Conservation (phyloP, 306 rosid genomes). For the Lotus japonicus region DNA sequence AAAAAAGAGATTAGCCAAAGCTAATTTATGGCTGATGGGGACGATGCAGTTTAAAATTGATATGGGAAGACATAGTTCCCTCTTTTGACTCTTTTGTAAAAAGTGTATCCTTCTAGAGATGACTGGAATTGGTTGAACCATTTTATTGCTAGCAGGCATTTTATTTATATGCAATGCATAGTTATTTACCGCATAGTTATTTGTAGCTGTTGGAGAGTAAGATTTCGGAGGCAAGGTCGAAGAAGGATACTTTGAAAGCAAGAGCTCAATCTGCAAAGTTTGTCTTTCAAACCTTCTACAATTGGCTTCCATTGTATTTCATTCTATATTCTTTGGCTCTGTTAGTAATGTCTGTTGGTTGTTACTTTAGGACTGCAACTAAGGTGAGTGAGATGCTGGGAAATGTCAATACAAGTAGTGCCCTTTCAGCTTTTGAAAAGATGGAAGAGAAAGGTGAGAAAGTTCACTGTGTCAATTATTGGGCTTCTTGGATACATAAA, state of each 20-base stretch:
- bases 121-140: not conserved
- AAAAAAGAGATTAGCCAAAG: too few species aligned
- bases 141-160: not conserved
- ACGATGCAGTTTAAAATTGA: too few species aligned
- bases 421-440: slow-evolving; percentile 92
- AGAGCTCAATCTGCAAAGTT: slow-evolving; percentile 97
- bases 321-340: slow-evolving; percentile 7
- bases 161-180: not conserved
- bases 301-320: slow-evolving; percentile 8
- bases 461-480: not conserved
- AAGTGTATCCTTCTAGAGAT: not conserved
- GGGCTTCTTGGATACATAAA: not conserved
- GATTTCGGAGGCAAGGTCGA: slow-evolving; percentile 89
- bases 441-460: slow-evolving; percentile 96
- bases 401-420: slow-evolving; percentile 86
- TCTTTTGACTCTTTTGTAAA: too few species aligned
- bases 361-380: slow-evolving; percentile 69
- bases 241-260: slow-evolving; percentile 92
- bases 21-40: too few species aligned
- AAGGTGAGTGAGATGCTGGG: slow-evolving; percentile 91
- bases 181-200: not conserved
- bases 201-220: slow-evolving; percentile 90
- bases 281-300: slow-evolving; percentile 32
- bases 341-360: slow-evolving; percentile 26
- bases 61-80: too few species aligned